Evolutionary conservation across 163 green algal species (phyloP), one percentile per base, ranked within the genome.

Genomic region (Scenedesmus sp.): DNA sequence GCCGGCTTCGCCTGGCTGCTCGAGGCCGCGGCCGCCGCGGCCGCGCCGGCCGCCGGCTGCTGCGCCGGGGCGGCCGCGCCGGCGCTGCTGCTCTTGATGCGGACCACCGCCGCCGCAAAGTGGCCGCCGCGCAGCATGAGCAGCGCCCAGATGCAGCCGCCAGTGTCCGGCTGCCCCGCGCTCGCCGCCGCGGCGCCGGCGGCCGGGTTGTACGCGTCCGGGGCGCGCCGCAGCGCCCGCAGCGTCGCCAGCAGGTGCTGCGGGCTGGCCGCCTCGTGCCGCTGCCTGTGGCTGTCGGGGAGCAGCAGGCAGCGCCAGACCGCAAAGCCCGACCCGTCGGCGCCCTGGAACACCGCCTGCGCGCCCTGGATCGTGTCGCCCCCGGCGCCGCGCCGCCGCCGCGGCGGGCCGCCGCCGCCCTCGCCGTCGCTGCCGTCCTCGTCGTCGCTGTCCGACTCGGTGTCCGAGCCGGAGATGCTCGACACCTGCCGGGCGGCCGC

Each of bases 51-150:
- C n/a, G n/a, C n/a, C n/a, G n/a, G 50, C 45, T 74, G 64, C n/a
- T 39, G 1, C 31, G n/a, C n/a, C n/a, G 18, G 10, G 33, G 39
- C 44, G 26, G 11, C 6, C 10, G 28, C 45, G 58, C 58, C 62
- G 45, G 31, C 50, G 26, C 60, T 75, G 50, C 44, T 70, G 58
- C 58, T 79, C 22, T 70, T 74, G 11, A 83, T 63, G 7, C 75
- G 42, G 53, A 97, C 92, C 11, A 97, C 85, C 33, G 90, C 87
- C 24, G 83, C 91, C 9, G 92, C 91, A 89, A 98, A 97, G 77
- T 98, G 94, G 0, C 94, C 94, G 3, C 94, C 95, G 0, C 87
- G 65, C 44, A 91, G 84, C 81, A 98, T 81, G 15, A 98, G 57
- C 22, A 98, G 83, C 48, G 85, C 86, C 91, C 93, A 98, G 17